Percentiles rank a stretch among this genome's conserved stretches.
These are phyloP conservation scores for Cinchona pubescens DNA, from an alignment of 257 asterid genomes.

Conservation along the genomic window DNA sequence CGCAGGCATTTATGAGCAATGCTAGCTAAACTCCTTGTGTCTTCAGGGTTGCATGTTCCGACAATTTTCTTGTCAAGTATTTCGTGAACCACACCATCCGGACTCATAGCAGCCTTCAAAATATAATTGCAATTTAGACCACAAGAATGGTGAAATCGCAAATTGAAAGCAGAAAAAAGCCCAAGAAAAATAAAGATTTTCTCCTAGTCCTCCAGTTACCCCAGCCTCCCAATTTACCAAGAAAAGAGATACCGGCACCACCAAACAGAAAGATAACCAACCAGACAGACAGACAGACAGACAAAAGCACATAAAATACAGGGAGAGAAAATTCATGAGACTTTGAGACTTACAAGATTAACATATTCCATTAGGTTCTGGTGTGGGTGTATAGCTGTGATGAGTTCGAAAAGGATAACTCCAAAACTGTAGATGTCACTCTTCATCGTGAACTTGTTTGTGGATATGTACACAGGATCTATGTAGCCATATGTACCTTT, in stretches of 20 bases:
- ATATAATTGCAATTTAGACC: background rate
- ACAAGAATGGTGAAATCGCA: background rate
- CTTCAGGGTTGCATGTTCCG: slow-evolving; percentile 65
- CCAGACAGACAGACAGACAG: background rate
- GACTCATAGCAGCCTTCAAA: slow-evolving; percentile 77
- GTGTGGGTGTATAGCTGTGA: slow-evolving; percentile 97
- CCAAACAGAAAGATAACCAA: background rate
- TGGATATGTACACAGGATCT: slow-evolving; percentile 81
- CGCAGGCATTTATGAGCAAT: slow-evolving; percentile 74
- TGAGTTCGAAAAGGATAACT: slow-evolving; percentile 88
- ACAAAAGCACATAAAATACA: background rate
- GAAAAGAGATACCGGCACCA: background rate
- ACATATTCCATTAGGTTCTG: slow-evolving; percentile 92
- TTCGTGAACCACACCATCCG: slow-evolving; percentile 87
- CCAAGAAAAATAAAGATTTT: background rate
- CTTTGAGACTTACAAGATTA: slow-evolving; percentile 63
- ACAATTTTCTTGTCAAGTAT: slow-evolving; percentile 70
- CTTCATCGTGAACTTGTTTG: slow-evolving; percentile 75
- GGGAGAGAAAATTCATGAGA: background rate
- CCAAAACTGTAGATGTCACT: slow-evolving; percentile 97
- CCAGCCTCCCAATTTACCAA: background rate
- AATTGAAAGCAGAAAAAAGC: background rate
- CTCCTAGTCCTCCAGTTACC: background rate
- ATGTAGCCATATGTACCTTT: slow-evolving; percentile 96
- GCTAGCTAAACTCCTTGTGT: slow-evolving; percentile 68